phyloP scores from a whole-genome alignment of 768 basidiomycete species.

The Boletus sp. region DNA sequence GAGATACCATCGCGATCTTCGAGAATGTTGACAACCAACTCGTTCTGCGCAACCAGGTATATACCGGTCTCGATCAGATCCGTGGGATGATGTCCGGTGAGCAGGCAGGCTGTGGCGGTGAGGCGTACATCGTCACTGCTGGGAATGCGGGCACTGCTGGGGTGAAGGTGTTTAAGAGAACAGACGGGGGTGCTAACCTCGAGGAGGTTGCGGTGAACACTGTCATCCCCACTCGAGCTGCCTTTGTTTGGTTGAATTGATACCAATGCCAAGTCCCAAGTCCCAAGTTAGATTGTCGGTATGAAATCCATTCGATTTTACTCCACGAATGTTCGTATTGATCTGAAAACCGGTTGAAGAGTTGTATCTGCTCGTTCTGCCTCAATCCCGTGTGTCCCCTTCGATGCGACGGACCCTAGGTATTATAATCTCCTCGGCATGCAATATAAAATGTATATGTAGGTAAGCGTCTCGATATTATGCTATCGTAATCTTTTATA shows the following conservation, averaged over 20 bases:
- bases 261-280: neutral
- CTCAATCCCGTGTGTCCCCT: constrained; percentile 69
- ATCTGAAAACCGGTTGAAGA: constrained; percentile 24
- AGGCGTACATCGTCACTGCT: constrained; percentile 39
- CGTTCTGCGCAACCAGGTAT: constrained; percentile 43
- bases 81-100: neutral
- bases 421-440: constrained; percentile 21
- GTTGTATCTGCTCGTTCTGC: constrained; percentile 53
- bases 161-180: constrained; percentile 55
- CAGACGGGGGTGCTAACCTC: constrained; percentile 51
- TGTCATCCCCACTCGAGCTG: constrained; percentile 48
- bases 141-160: constrained; percentile 54
- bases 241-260: constrained; percentile 44
- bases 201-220: constrained; percentile 52
- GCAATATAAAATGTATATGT: neutral
- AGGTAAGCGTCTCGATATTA: too few relatives aligned
- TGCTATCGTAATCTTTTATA: too few relatives aligned
- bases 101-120: neutral
- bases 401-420: constrained; percentile 56
- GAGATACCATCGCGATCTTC: constrained; percentile 66
- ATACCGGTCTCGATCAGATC: neutral
- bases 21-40: constrained; percentile 41
- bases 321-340: neutral
- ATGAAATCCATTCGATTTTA: neutral
- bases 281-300: neutral